Evolutionary conservation across 2,329 filamentous ascomycete species (phyloP), one percentile per base, ranked within the genome.

Genomic region (Diaporthe amygdali): DNA sequence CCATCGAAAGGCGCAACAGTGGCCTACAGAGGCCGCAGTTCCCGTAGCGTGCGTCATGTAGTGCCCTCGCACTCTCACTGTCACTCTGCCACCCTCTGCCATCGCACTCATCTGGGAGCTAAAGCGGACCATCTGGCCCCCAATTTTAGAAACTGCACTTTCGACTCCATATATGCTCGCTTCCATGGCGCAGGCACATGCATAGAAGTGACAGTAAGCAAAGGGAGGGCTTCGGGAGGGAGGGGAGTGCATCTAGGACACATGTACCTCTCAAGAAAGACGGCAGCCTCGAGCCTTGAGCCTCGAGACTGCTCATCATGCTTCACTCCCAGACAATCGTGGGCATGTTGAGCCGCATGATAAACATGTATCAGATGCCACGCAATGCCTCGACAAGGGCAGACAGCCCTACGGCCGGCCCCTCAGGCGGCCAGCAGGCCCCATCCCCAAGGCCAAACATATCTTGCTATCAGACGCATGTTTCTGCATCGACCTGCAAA

Each of bases 61-160:
- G 56, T 63, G 37, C 22, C n/a, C 56, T 5, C 17, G 6, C 32
- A 15, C 49, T 20, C 49, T 39, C 55, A 44, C 20, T 63, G 41
- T 34, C 25, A 63, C 56, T 63, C 27, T 34, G 41, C 56, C 56
- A 47, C 34, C 41, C 56, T 63, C 27, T 34, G 41, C 56, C 56
- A 47, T 47, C 41, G 41, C 56, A 3, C 12, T 30, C 52, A 44
- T 30, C 55, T 30, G n/a, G 22, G 25, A 15, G 22, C 55, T 56
- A 27, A 39, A 59, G 54, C 54, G 34, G 54, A 39, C 17, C 56
- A 64, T 64, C 68, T 70, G 68, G 56, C 68, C 68, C 56, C 56
- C 68, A 66, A 47, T 47, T 22, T 32, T 66, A 70, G 68, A 66
- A 70, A 70, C 68, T 30, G 54, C 47, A 30, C 20, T 41, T 46